Base-by-base conservation (phyloP, 768 basidiomycete species). In the Pisolithus tinctorius region DNA sequence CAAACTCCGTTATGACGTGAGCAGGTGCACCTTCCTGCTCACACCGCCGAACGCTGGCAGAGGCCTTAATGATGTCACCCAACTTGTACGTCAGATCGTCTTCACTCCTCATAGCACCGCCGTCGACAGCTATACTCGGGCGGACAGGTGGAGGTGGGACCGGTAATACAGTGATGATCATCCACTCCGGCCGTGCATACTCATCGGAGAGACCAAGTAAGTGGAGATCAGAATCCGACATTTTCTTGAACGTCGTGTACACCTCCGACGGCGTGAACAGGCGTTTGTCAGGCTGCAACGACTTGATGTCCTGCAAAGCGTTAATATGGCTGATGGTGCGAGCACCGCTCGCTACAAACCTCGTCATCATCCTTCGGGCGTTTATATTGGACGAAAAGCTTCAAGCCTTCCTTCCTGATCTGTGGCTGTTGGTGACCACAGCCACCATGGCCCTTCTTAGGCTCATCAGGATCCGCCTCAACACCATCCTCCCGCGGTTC, bases 1-100 rank as follows among this genome's bases (percentile, higher is more conserved):
- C 95, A 58, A 93, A 95, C 69, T 98, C 94, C 16, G 86, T 86
- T 60, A 95, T 88, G 56, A 99, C 88, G 59, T 96, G 93, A 1
- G 92, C 90, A 2, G 96, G 96, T 4, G 93, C 93, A 58, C 96
- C 95, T 67, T 98, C 96, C 62, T 93, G 88, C 60, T 98, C 94
- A 62, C 91, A 88, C 59, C 91, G 79, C 44, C 92, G 80, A 20
- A 99, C 89, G 57, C 88, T 93, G 16, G 86, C 88, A 50, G 91
- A 96, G 6, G 93, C 87, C 63, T 96, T 95, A 72, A 98, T 88
- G 64, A 98, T 92, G 54, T 98, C 93, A 30, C 90, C 89, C 2
- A 99, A 81, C 65, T 99, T 98, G 75, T 95, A 97, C 2, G 96
- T 99, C 76, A 98, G 75, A 71, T 98, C 96, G 61, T 98, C 96